Evolutionary conservation across 2,329 filamentous ascomycete species (phyloP), one percentile per base, ranked within the genome.

Genomic region (Phaeosphaeriaceae sp.): DNA sequence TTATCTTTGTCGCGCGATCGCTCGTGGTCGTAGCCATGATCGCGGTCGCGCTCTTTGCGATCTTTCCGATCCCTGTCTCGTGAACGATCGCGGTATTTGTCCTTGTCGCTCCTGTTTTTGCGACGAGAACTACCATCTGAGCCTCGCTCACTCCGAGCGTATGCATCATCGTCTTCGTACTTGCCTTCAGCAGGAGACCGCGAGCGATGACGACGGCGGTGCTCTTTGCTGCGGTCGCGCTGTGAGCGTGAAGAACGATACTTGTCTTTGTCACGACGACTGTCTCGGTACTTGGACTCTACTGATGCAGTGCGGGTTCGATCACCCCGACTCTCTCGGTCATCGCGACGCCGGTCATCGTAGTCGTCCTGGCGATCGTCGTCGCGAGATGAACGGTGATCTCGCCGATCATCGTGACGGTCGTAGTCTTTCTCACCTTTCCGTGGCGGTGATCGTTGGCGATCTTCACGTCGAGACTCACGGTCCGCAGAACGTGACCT

Each of bases 221-320:
- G 77, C 52, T 83, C 81, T 28, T 78, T 77, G 63, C 80, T 82
- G 46, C 78, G 75, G 22, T 83, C 81, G 23, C 81, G 79, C 49
- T 81, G 77, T 11, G 79, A 80, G 28, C 80, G 79, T n/a, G 79
- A 82, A 5, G 80, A 80, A 11, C 78, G 77, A 49, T 80, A 68
- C 51, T 75, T 77, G 8, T 81, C 79, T 57, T 78, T 80, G 1
- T 78, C 80, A 28, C 76, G 73, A 23, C 79, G 88, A 65, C 87
- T 88, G 61, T 87, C 88, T 61, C 87, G 86, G 67, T 88, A 86
- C 63, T 84, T 86, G 40, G 78, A 78, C 10, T 87, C 86, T 1
- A 85, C 86, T 2, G 91, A 92, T 5, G 84, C 83, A 5, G 90
- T 92, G 57, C 89, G 84, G 0, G 90, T 88, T 49, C 86, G 84